Evolutionary conservation across 768 basidiomycete species (phyloP), one percentile per base, ranked within the genome.

Genomic region (Collybia mongolica): DNA sequence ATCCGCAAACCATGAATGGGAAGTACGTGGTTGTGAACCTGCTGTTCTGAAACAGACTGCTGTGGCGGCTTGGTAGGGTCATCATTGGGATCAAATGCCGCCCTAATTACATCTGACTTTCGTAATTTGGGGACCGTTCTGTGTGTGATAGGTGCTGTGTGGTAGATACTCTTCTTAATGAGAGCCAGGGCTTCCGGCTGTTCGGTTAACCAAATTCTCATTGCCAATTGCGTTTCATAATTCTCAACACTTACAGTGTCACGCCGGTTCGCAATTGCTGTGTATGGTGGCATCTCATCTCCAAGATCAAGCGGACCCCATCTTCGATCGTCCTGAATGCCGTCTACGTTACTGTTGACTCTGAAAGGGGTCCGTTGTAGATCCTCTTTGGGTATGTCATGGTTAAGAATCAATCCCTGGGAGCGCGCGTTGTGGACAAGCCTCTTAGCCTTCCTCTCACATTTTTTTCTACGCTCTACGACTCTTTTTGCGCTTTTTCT

Each of bases 221-320:
- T 48, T 37, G 15, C 2, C 8, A 14, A 36, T n/a, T 7, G 7
- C 9, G 11, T 2, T 26, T 36, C 14, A 49, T 14, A 26, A 49
- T 40, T 12, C 20, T 36, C 39, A 36, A 24, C 12, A 56, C 78
- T 46, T 48, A 78, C 84, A 24, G 86, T 89, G 56, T 93, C 88
- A 39, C 79, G 69, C 37, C 89, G 71, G 9, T 77, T 82, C 6
- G 84, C 87, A 48, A 92, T 88, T 2, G 86, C 84, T 32, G 76
- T 82, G 2, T 86, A 79, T 7, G 90, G 88, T 0, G 88, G 89
- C 2, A 64, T 67, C 68, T 93, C 90, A 5, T 79, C 79, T 12
- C 77, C 77, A 22, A 90, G 62, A 60, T 84, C 82, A 24, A 83
- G 61, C 1, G 81, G 82, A 0, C 81, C 81, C 77, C 73, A 77